Evolutionary conservation across 805 yeast species (phyloP).

Genomic region (Wickerhamomyces xylosicus): DNA sequence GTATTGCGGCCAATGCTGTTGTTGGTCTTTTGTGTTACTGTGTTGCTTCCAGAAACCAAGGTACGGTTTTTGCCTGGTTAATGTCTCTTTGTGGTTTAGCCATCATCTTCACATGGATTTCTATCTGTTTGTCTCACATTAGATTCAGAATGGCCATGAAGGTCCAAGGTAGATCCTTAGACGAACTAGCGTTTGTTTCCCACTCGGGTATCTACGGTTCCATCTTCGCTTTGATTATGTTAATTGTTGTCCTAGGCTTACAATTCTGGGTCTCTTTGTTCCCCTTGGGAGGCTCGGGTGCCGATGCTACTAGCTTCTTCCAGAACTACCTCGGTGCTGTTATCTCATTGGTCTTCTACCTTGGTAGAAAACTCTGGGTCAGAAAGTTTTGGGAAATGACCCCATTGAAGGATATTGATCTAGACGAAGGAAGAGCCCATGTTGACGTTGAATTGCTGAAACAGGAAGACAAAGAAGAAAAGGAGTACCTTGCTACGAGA

Average conservation of each 20-base stretch:
- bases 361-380: constrained; percentile 33
- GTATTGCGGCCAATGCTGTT: constrained; percentile 28
- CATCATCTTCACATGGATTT: constrained; percentile 38
- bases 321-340: constrained; percentile 31
- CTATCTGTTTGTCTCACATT: constrained; percentile 32
- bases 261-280: constrained; percentile 40
- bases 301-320: constrained; percentile 27
- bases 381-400: constrained; percentile 31
- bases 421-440: constrained; percentile 56
- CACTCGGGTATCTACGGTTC: constrained; percentile 35
- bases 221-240: constrained; percentile 25
- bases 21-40: constrained; percentile 35
- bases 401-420: constrained; percentile 39
- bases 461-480: constrained; percentile 51
- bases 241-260: constrained; percentile 27
- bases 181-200: constrained; percentile 32
- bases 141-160: constrained; percentile 36
- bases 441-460: constrained; percentile 44
- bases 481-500: constrained; percentile 33
- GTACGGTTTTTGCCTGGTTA: constrained; percentile 36
- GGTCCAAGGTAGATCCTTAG: constrained; percentile 28
- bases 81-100: constrained; percentile 39
- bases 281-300: constrained; percentile 27
- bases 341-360: constrained; percentile 27
- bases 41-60: constrained; percentile 31